A percentile compares a stretch with the other conserved stretches of the same genome.
These are phyloP conservation scores for Fragaria vesca DNA, from an alignment of 306 rosid species.

Conservation along the genomic window DNA sequence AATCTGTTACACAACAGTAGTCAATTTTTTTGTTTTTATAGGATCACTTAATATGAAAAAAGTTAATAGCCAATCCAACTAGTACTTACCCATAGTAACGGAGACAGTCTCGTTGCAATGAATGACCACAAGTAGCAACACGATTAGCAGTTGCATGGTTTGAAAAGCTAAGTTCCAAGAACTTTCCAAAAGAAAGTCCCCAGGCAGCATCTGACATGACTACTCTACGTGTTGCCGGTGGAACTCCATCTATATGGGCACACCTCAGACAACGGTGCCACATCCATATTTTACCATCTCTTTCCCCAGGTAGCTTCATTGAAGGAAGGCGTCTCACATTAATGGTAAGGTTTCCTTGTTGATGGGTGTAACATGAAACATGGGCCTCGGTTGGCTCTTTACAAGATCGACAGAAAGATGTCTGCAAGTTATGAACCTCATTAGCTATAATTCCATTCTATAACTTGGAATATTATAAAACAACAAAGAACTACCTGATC, in stretches of 20 bases:
- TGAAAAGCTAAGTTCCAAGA: constrained; percentile 97
- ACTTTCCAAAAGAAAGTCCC: constrained; percentile 99
- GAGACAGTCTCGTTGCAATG: constrained; percentile 96
- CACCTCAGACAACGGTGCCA: constrained; percentile 98
- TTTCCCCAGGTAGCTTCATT: constrained; percentile 82
- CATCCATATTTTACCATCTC: constrained; percentile 97
- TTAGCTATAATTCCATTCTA: constrained; percentile 14
- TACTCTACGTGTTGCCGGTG: constrained; percentile 93
- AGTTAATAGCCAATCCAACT: constrained; percentile 14
- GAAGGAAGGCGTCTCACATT: constrained; percentile 78
- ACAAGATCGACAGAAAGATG: constrained; percentile 68
- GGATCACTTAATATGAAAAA: constrained; percentile 15
- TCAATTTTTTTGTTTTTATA: constrained; percentile 24
- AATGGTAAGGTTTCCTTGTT: constrained; percentile 93
- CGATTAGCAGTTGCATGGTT: constrained; percentile 99
- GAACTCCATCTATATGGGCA: constrained; percentile 80
- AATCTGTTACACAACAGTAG: constrained; percentile 51
- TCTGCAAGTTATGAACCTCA: constrained; percentile 38
- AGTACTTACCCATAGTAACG: constrained; percentile 86
- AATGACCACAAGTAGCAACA: constrained; percentile 94
- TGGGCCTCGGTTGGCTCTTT: constrained; percentile 79
- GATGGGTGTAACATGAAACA: constrained; percentile 79
- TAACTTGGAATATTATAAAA: constrained; percentile 2
- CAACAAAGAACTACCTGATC: constrained; percentile 48
- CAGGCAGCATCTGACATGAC: constrained; percentile 99